Percentiles rank a stretch among this genome's conserved stretches.
Conservation (phyloP, 352 stramenopile species). For the Globisporangium cystogenes region DNA sequence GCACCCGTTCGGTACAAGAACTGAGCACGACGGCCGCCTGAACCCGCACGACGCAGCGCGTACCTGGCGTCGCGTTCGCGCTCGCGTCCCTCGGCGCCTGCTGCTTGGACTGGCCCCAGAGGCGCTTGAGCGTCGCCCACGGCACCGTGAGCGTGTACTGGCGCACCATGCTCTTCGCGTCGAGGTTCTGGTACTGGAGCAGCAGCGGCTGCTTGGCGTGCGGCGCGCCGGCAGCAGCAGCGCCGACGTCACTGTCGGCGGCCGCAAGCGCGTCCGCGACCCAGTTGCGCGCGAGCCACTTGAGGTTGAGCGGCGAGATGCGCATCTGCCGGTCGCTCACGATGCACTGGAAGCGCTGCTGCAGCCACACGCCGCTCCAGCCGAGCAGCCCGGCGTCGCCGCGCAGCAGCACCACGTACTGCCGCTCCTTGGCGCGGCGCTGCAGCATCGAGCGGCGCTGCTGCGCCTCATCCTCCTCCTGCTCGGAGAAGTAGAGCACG, state of each 20-base stretch:
- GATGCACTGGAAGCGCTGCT: constrained; percentile 70
- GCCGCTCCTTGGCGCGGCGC: constrained; percentile 31
- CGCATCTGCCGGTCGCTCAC: constrained; percentile 41
- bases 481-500: constrained; percentile 55
- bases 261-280: constrained; percentile 30
- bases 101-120: constrained; percentile 27
- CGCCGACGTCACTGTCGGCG: not conserved
- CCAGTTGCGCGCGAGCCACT: constrained; percentile 46
- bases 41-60: too few species aligned
- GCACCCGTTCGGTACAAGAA: not conserved
- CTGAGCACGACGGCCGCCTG: not conserved
- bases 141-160: constrained; percentile 60
- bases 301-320: constrained; percentile 44
- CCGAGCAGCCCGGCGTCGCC: constrained; percentile 48
- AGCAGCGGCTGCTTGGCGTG: constrained; percentile 25
- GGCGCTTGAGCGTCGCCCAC: constrained; percentile 34
- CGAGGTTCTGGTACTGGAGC: constrained; percentile 41
- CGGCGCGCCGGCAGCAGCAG: too few species aligned
- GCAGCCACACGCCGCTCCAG: constrained; percentile 55
- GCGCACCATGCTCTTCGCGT: constrained; percentile 33
- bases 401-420: constrained; percentile 55
- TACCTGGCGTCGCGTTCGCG: constrained; percentile 2
- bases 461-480: constrained; percentile 22
- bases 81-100: constrained; percentile 1
- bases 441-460: constrained; percentile 12